A percentile compares a stretch with the other conserved stretches of the same genome.
phyloP scores from a whole-genome alignment of 2,329 filamentous ascomycete genomes.

The Pezicula neosporulosa region DNA sequence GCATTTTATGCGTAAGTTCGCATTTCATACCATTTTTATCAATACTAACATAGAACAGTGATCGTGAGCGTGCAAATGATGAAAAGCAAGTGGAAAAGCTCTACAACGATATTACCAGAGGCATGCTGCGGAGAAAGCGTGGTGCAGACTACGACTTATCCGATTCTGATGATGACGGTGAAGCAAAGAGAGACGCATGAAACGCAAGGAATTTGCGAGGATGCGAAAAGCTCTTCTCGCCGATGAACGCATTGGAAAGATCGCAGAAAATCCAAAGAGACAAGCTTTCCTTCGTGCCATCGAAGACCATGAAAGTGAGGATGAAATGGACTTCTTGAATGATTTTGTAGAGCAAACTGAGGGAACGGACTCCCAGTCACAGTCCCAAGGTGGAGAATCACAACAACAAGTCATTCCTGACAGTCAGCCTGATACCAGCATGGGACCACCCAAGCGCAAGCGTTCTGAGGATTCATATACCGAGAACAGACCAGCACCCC shows the following conservation, averaged over 20 bases:
- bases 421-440: conserved; percentile 41
- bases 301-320: conserved; percentile 74
- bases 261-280: conserved; percentile 85
- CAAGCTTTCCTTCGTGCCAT: conserved; percentile 87
- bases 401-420: conserved; percentile 37
- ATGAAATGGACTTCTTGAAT: conserved; percentile 73
- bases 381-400: conserved; percentile 29
- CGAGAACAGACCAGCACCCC: conserved; percentile 51
- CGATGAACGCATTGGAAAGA: conserved; percentile 87
- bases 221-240: conserved; percentile 86
- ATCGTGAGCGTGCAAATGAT: conserved; percentile 75
- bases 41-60: conserved; percentile 42
- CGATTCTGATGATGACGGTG: conserved; percentile 85
- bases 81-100: conserved; percentile 88
- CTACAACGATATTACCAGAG: conserved; percentile 88
- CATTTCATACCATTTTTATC: conserved; percentile 1
- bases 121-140: conserved; percentile 78
- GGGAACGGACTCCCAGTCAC: conserved; percentile 33
- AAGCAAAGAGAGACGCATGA: conserved; percentile 72
- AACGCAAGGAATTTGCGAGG: conserved; percentile 82
- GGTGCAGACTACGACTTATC: conserved; percentile 80
- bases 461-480: conserved; percentile 36
- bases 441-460: conserved; percentile 35
- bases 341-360: conserved; percentile 41
- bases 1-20: conserved; percentile 80